Evolutionary conservation across 2,329 filamentous ascomycete genomes (phyloP), one percentile per base, ranked within the genome.

Genomic region (Penicillium decumbens): DNA sequence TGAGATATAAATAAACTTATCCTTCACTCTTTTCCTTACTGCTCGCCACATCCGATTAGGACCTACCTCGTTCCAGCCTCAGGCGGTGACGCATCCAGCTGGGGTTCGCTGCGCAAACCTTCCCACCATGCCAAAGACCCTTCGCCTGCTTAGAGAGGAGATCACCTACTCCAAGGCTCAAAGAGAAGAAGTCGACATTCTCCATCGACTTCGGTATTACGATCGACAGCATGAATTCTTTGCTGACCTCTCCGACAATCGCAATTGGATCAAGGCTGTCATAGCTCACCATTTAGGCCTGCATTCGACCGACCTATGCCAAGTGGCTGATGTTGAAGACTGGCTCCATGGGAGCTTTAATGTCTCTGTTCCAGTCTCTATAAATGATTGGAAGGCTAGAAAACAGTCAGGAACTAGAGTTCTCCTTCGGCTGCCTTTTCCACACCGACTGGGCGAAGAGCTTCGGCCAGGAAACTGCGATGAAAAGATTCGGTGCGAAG

Each of bases 401-500:
- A 29, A 27, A 18, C 23, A 41, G 27, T 39, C 39, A 10, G 35
- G 66, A 55, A 68, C 55, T 4, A 51, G 43, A 5, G 50, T 60
- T 4, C 32, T 65, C 7, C 41, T 64, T 20, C 37, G 61, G 40
- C 59, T 65, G 24, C 63, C 59, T 13, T 45, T 65, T 8, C 60
- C 63, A 23, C 62, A 59, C 40, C 54, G 68, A 47, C 55, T 72
- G 6, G 72, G 71, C 9, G 73, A 75, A 44, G 50, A 45, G 13
- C 53, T 39, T 28, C 41, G 61, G 49, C 70, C 71, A 10, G 73
- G 72, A 8, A 74, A 67, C 38, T 61, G 67, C 8, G 67, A 76
- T 37, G 72, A 77, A 59, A 77, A 77, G 43, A 47, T 65, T 23
- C 60, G 61, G 10, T 76, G 59, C 47, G 72, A 75, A 58, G 70